Conservation (phyloP, 164 flowering plant species). For the Protea cynaroides region DNA sequence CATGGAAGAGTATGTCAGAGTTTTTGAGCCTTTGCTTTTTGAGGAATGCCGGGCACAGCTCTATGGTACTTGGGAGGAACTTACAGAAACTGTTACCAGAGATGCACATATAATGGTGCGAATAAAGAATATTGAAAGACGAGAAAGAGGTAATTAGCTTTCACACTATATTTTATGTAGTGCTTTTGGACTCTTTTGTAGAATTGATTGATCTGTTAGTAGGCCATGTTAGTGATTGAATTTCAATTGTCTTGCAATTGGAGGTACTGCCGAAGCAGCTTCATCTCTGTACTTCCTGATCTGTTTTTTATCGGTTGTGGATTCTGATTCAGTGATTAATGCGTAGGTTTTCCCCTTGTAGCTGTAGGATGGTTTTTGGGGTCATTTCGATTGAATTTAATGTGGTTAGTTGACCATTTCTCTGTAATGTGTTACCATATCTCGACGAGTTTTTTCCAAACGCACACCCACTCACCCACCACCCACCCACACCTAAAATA, state of each 20-base stretch:
- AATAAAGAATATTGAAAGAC: constrained; percentile 65
- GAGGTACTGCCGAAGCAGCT: too few relatives aligned
- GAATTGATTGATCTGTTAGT: too few relatives aligned
- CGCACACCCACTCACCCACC: neutral
- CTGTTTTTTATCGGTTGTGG: too few relatives aligned
- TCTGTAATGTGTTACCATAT: too few relatives aligned
- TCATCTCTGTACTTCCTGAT: too few relatives aligned
- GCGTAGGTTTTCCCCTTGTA: neutral
- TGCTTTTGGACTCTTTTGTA: too few relatives aligned
- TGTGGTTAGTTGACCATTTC: neutral
- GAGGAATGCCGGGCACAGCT: constrained; percentile 98
- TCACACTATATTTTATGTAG: neutral
- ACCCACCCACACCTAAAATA: too few relatives aligned
- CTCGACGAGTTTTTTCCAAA: neutral
- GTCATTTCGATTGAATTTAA: neutral
- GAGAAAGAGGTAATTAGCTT: constrained; percentile 82
- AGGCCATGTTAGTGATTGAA: too few relatives aligned
- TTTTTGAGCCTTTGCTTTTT: constrained; percentile 96
- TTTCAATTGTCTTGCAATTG: too few relatives aligned
- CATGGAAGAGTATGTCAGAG: constrained; percentile 87
- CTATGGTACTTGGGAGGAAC: constrained; percentile 92
- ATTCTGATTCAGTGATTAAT: neutral
- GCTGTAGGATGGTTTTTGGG: neutral
- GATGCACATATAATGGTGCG: constrained; percentile 72
- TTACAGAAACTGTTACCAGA: constrained; percentile 52